A percentile compares a stretch with the other conserved stretches of the same genome.
Evolutionary conservation across 2,329 filamentous ascomycete species (phyloP).

Genomic region (Xylaria sp.): DNA sequence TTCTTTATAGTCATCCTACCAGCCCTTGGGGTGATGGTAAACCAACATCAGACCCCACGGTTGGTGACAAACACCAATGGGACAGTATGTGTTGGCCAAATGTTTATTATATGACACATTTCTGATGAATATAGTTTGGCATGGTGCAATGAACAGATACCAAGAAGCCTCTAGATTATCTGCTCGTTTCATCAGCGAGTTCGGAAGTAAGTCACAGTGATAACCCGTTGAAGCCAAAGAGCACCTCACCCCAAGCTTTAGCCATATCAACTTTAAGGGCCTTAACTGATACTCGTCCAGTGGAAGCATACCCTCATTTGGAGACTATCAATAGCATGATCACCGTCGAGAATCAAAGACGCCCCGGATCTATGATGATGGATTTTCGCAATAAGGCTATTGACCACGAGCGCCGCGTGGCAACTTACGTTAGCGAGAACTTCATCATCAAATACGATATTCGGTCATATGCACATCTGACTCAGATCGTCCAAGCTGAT

Average conservation of each 20-base stretch:
- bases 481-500: constrained; percentile 65
- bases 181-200: constrained; percentile 83
- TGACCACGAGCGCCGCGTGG: constrained; percentile 78
- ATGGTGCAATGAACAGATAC: constrained; percentile 80
- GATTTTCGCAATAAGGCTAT: constrained; percentile 88
- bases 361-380: constrained; percentile 76
- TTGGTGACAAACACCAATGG: constrained; percentile 86
- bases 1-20: constrained; percentile 67
- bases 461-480: constrained; percentile 65
- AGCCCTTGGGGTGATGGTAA: constrained; percentile 78
- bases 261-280: neutral
- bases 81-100: constrained; percentile 58
- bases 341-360: constrained; percentile 62
- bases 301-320: constrained; percentile 82
- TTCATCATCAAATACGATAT: constrained; percentile 63
- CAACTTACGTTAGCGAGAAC: constrained; percentile 81
- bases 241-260: neutral
- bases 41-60: constrained; percentile 72
- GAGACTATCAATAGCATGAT: constrained; percentile 76
- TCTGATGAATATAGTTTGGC: constrained; percentile 68
- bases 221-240: neutral
- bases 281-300: constrained; percentile 24
- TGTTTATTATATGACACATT: neutral
- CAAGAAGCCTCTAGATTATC: constrained; percentile 77
- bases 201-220: constrained; percentile 63